A percentile compares a stretch with the other conserved stretches of the same genome.
Evolutionary conservation across 2,329 filamentous ascomycete genomes (phyloP).

Genomic region (Colletotrichum paranaense): DNA sequence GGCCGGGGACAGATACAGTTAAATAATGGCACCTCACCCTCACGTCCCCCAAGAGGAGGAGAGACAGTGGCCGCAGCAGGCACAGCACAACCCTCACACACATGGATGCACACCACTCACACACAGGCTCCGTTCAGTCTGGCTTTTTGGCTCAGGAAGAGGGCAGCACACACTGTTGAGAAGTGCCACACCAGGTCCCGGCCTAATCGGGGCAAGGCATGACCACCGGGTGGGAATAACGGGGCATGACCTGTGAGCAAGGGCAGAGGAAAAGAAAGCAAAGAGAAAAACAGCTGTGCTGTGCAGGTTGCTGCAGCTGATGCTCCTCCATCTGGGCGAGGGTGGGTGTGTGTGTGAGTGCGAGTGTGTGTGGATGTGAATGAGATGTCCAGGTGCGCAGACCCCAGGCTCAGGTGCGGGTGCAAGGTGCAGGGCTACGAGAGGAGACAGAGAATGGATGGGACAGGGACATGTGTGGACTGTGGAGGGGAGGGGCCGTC

Average conservation of each 20-base stretch:
- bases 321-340: background rate
- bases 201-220: constrained; percentile 28
- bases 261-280: background rate
- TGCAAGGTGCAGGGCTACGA: background rate
- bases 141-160: constrained; percentile 20
- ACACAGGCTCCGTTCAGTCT: background rate
- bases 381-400: background rate
- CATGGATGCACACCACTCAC: background rate
- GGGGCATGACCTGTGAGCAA: background rate
- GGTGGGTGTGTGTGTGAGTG: background rate
- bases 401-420: background rate
- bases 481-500: constrained; percentile 20
- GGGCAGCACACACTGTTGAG: constrained; percentile 22
- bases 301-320: background rate
- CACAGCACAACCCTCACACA: background rate
- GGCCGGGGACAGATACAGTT: constrained; percentile 46
- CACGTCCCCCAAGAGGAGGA: constrained; percentile 7
- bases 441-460: background rate
- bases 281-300: background rate
- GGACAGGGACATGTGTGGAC: constrained; percentile 4
- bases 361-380: background rate
- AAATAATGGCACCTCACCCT: constrained; percentile 29
- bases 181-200: constrained; percentile 30
- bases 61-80: constrained; percentile 20
- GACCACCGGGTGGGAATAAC: constrained; percentile 27